phyloP scores from a whole-genome alignment of 106 monocot genomes.

The Dioscorea dumetorum region DNA sequence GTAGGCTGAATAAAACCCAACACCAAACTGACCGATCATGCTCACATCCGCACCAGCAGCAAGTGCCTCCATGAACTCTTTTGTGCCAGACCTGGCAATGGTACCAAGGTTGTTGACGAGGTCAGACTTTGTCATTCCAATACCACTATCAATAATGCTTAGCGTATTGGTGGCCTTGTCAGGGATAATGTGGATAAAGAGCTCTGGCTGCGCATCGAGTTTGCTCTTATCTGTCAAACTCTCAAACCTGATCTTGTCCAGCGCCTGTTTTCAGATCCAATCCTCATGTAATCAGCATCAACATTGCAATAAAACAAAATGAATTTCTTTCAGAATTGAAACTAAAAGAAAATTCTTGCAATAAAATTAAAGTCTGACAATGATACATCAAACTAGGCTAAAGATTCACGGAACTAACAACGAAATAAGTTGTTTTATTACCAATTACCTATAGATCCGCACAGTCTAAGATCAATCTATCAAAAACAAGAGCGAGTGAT shows the following conservation, averaged over 20 bases:
- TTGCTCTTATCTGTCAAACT: slow-evolving; percentile 76
- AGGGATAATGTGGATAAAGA: slow-evolving; percentile 71
- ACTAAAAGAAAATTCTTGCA: neutral
- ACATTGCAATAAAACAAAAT: too few species aligned
- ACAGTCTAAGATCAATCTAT: too few species aligned
- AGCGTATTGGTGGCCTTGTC: slow-evolving; percentile 66
- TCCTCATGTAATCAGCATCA: too few species aligned
- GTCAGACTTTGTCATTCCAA: slow-evolving; percentile 76
- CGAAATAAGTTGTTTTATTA: too few species aligned
- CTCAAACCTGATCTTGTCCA: slow-evolving; percentile 79
- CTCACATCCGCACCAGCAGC: slow-evolving; percentile 78
- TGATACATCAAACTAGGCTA: too few species aligned
- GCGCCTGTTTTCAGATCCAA: slow-evolving; percentile 21
- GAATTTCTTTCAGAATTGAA: neutral
- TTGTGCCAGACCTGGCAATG: slow-evolving; percentile 68
- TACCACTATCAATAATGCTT: slow-evolving; percentile 62
- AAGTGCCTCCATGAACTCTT: slow-evolving; percentile 81
- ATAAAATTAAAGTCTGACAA: neutral
- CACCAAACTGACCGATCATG: slow-evolving; percentile 81
- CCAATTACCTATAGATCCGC: too few species aligned
- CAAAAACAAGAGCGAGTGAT: too few species aligned
- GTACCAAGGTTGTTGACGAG: slow-evolving; percentile 80
- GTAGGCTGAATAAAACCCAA: slow-evolving; percentile 68
- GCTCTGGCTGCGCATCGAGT: slow-evolving; percentile 72
- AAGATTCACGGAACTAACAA: too few species aligned